Evolutionary conservation across 2,329 filamentous ascomycete species (phyloP).

Genomic region (Neoarthrinium moseri): DNA sequence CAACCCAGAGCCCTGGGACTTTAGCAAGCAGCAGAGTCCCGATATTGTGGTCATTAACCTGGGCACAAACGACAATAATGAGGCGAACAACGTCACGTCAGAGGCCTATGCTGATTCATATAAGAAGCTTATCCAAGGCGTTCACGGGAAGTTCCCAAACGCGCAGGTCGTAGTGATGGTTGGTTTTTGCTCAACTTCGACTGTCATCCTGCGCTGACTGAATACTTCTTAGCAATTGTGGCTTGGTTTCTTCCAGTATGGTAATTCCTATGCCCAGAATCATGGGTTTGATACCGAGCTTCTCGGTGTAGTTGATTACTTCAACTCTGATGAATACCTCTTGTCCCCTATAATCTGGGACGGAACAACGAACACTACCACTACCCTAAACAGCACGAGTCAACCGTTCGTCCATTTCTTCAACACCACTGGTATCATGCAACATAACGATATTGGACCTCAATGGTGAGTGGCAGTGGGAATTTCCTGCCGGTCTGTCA

Average conservation of each 20-base stretch:
- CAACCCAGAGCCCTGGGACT: conserved; percentile 43
- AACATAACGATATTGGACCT: conserved; percentile 57
- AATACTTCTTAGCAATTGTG: conserved; percentile 43
- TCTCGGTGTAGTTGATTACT: conserved; percentile 48
- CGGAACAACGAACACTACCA: conserved; percentile 35
- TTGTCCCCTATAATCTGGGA: conserved; percentile 37
- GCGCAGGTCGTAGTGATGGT: conserved; percentile 45
- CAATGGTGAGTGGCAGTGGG: background rate
- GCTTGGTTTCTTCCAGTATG: conserved; percentile 49
- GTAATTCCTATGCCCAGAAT: conserved; percentile 47
- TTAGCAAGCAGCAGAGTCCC: conserved; percentile 37
- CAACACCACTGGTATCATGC: conserved; percentile 58
- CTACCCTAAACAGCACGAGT: conserved; percentile 24
- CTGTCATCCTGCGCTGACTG: background rate
- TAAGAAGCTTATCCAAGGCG: conserved; percentile 42
- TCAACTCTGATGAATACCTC: conserved; percentile 45
- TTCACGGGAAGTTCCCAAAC: conserved; percentile 44
- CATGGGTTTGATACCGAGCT: conserved; percentile 50
- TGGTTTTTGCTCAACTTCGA: conserved; percentile 8
- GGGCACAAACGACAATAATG: conserved; percentile 46
- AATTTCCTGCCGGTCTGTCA: no score
- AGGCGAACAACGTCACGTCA: conserved; percentile 37
- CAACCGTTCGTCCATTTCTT: conserved; percentile 59
- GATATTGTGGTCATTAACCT: conserved; percentile 46
- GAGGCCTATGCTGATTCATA: conserved; percentile 38